Conservation (phyloP, 495 filamentous ascomycete species). For the Astrothelium subdiscretum region DNA sequence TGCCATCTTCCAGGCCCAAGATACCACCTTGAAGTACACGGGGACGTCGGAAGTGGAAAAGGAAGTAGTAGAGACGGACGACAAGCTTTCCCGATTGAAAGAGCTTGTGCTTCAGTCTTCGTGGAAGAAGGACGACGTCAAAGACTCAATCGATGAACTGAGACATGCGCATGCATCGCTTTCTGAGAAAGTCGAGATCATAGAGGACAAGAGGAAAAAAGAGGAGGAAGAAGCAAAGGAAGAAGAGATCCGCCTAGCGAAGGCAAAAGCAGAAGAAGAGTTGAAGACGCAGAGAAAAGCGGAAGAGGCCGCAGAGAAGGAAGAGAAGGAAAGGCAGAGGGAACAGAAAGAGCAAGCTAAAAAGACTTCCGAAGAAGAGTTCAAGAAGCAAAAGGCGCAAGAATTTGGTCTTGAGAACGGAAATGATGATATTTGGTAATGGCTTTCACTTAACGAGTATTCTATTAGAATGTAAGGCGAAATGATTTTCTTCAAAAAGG, state of each 20-base stretch:
- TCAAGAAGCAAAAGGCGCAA: not conserved
- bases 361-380: not conserved
- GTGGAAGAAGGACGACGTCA: not conserved
- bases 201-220: not conserved
- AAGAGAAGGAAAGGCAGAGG: not conserved
- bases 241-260: not conserved
- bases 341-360: not conserved
- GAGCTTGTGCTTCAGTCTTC: not conserved
- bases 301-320: not conserved
- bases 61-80: not conserved
- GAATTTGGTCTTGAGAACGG: not conserved
- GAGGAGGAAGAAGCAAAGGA: not conserved
- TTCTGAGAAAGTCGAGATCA: not conserved
- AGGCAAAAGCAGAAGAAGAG: not conserved
- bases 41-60: not conserved
- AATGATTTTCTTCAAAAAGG: too few species aligned
- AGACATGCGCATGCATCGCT: not conserved
- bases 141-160: not conserved
- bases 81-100: not conserved
- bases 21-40: not conserved
- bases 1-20: constrained; percentile 2
- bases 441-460: not conserved
- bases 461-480: too few species aligned
- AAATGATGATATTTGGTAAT: not conserved
- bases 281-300: not conserved